Percentiles rank a stretch among this genome's conserved stretches.
These are phyloP conservation scores for Apiospora hydei DNA, from an alignment of 2,329 filamentous ascomycete genomes.

Conservation along the genomic window DNA sequence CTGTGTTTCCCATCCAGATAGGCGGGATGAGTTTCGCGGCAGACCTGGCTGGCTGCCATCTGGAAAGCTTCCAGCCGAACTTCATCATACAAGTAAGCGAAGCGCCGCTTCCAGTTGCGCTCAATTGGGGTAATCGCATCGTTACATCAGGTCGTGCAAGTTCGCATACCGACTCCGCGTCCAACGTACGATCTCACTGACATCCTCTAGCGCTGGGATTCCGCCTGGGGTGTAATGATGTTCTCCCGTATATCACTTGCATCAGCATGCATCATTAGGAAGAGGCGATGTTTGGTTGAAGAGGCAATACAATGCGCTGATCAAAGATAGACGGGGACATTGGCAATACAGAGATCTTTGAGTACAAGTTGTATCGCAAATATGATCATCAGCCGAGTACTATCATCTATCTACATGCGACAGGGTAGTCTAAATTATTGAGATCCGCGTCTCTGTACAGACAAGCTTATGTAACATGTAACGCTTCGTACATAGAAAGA, in stretches of 20 bases:
- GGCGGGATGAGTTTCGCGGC: too few relatives aligned
- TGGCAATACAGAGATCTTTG: too few relatives aligned
- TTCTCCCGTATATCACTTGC: neutral
- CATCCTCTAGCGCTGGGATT: neutral
- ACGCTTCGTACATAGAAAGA: neutral
- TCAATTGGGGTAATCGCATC: too few relatives aligned
- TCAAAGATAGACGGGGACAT: neutral
- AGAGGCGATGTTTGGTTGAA: neutral
- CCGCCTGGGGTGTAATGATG: neutral
- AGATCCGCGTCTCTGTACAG: neutral
- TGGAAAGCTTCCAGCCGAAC: too few relatives aligned
- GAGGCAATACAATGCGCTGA: neutral
- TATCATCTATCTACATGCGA: too few relatives aligned
- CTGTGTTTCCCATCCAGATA: too few relatives aligned
- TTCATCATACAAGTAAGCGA: too few relatives aligned
- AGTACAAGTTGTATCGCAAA: too few relatives aligned
- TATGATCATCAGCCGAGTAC: too few relatives aligned
- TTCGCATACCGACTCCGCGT: neutral
- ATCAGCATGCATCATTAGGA: neutral
- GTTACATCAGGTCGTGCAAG: neutral
- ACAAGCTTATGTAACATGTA: neutral
- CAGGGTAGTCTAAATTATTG: neutral
- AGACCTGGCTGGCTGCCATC: too few relatives aligned
- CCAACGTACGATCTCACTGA: neutral
- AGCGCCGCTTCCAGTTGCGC: too few relatives aligned